A percentile compares a stretch with the other conserved stretches of the same genome.
Evolutionary conservation across 2,329 filamentous ascomycete species (phyloP).

Genomic region (Cercospora sojina): DNA sequence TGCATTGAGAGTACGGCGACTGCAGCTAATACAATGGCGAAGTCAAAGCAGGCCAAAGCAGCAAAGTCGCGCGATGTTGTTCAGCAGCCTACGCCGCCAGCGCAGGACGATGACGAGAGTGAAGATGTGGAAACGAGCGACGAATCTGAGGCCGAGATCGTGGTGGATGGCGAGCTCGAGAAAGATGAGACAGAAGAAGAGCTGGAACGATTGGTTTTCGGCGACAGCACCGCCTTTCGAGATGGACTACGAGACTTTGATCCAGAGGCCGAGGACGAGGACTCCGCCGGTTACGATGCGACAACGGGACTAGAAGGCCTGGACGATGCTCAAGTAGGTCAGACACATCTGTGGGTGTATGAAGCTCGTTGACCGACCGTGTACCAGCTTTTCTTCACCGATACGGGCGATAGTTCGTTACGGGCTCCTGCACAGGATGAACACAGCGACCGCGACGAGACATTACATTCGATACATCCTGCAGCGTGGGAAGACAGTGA

Average conservation of each 20-base stretch:
- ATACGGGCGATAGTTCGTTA: slow-evolving; percentile 56
- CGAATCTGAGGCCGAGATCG: slow-evolving; percentile 35
- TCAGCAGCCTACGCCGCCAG: slow-evolving; percentile 27
- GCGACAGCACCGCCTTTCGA: slow-evolving; percentile 79
- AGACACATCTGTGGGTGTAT: slow-evolving; percentile 6
- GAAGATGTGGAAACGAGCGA: slow-evolving; percentile 27
- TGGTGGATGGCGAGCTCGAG: slow-evolving; percentile 31
- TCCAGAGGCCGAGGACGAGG: slow-evolving; percentile 45
- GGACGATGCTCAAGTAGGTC: slow-evolving; percentile 68
- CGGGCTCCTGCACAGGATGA: slow-evolving; percentile 45
- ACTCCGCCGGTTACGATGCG: slow-evolving; percentile 45
- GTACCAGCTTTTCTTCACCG: slow-evolving; percentile 72
- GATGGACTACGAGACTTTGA: slow-evolving; percentile 64
- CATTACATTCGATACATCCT: slow-evolving; percentile 42
- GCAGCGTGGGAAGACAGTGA: slow-evolving; percentile 93
- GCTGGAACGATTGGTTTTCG: slow-evolving; percentile 77
- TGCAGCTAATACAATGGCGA: slow-evolving; percentile 18
- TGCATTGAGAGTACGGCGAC: background rate
- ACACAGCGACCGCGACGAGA: slow-evolving; percentile 43
- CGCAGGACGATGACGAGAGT: slow-evolving; percentile 22
- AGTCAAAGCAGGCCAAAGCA: slow-evolving; percentile 17
- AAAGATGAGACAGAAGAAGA: slow-evolving; percentile 37
- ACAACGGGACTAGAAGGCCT: slow-evolving; percentile 56
- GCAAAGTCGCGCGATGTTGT: slow-evolving; percentile 14
- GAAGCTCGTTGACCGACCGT: slow-evolving; percentile 23